Base-by-base conservation (phyloP, 495 filamentous ascomycete genomes). In the Hapsidospora chrysogenum region DNA sequence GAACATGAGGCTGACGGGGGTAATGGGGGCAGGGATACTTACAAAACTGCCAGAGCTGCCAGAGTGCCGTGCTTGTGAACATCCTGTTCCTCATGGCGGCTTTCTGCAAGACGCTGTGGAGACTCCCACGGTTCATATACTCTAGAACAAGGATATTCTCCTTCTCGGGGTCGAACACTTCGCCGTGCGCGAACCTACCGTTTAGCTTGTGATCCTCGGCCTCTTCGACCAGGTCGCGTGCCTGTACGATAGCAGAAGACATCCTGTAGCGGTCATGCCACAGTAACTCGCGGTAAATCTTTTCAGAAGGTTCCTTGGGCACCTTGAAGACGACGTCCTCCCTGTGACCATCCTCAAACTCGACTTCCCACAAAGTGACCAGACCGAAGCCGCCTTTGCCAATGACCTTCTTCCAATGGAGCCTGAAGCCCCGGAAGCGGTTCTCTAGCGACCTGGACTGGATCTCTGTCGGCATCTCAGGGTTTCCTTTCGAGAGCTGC, bases 31-130 rank as follows among this genome's bases (percentile, higher is more conserved):
- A 7, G n/a, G 23, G 23, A 7, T 25, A 26, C 33, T 36, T 17
- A 36, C 33, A 28, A 16, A 16, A 25, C 9, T 33, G 18, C 31
- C 31, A 33, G 23, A 33, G 20, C 31, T 33, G 18, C 31, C 31
- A 33, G 6, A 33, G 18, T 7, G 16, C 31, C 31, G 20, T 33
- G 9, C 15, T 33, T 13, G 31, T 21, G 23, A 33, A 33, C 10
- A 2, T 11, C 8, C 20, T 13, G 1, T 14, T 14, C 20, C 20
- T 21, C 9, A 14, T 14, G 11, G 31, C 20, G 8, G 33, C 33
- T 22, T 28, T 36, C n/a, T 7, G 1, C 22, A 36, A 7, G n/a
- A 36, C 17, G 2, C 26, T 21, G 9, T 11, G 23, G 15, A 33
- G 17, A 13, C 31, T 21, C 31, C 31, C 31, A n/a, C 16, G 31